Conservation (phyloP, 2,329 filamentous ascomycete species). For the Claviceps sp. region DNA sequence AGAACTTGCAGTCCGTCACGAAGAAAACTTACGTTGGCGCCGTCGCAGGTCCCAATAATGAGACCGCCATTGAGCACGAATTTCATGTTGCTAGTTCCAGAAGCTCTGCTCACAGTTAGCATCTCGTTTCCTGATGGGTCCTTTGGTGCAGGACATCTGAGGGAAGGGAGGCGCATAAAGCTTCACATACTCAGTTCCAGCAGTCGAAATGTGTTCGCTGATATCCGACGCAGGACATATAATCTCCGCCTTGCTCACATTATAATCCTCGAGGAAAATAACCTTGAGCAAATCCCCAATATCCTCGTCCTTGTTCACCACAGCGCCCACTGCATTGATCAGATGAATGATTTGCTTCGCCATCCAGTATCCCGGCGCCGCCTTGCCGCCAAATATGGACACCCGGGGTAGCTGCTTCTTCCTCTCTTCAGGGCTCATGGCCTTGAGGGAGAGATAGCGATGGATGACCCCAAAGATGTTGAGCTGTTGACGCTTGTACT, state of each 20-base stretch:
- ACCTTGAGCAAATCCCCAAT: constrained; percentile 93
- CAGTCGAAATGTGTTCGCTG: constrained; percentile 96
- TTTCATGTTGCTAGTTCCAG: constrained; percentile 97
- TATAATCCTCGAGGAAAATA: constrained; percentile 95
- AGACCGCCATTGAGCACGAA: constrained; percentile 95
- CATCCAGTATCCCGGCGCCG: constrained; percentile 99
- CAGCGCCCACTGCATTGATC: constrained; percentile 77
- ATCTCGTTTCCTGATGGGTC: too few species aligned
- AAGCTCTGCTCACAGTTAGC: constrained; percentile 31
- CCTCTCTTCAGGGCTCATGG: constrained; percentile 66
- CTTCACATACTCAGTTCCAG: constrained; percentile 64
- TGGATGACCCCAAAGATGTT: constrained; percentile 98
- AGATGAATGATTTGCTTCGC: constrained; percentile 97
- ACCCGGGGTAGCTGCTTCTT: constrained; percentile 82
- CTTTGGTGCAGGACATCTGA: too few species aligned
- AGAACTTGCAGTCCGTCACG: too few species aligned
- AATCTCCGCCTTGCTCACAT: constrained; percentile 97
- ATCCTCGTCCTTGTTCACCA: constrained; percentile 86
- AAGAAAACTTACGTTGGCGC: constrained; percentile 66
- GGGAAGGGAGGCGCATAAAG: background rate
- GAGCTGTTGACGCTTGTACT: constrained; percentile 97
- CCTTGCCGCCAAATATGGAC: constrained; percentile 95
- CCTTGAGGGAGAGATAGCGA: constrained; percentile 81
- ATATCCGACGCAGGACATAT: constrained; percentile 90
- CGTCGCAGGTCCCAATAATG: constrained; percentile 95